Base-by-base conservation (phyloP, 208 protist genomes). In the Trypanosoma theileri region DNA sequence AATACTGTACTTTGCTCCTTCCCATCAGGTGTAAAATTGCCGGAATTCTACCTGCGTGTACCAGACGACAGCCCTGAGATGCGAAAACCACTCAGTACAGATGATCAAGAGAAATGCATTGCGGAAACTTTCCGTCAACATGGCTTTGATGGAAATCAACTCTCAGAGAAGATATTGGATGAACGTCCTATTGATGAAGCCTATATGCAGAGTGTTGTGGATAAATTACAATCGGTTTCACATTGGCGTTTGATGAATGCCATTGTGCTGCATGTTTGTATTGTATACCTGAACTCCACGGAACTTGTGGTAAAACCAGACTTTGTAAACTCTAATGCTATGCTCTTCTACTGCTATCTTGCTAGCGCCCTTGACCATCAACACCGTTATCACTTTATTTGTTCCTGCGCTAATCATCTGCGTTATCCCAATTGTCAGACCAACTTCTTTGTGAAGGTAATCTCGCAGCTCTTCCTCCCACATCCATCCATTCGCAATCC, bases 381-480 rank as follows among this genome's bases (percentile, higher is more conserved):
- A 64, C 91, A 86, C 26, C 90, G 98, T 53, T 99, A 99, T 80
- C 80, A 94, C 62, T 88, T 99, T 51, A 85, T 99, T 40, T 98
- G 97, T 70, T 92, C 97, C 28, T 97, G 99, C 61, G 97, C 96
- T 11, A 99, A 99, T 83, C 98, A 99, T 81, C 91, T 99, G 55
- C 95, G 98, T 46, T 99, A 99, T 80, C 98, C 98, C 19, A 99
- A 99, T 85, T 96, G 82, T 60, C 98, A 99, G 82, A 99, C 98
- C n/a, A 97, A 99, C 79, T 99, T 99, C 83, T 99, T 99, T 76
- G 93, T 87, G 46, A 97, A 97, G 63, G 91, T 99, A 12, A 77
- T 99, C 21, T 87, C 99, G 54, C 91, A 89, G 71, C 83, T 99
- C 4, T 99, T 99, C 80, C 35, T 88, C 53, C 88, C 98, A 12